Evolutionary conservation across 2,329 filamentous ascomycete species (phyloP), one percentile per base, ranked within the genome.

Genomic region (Penicillium sp.): DNA sequence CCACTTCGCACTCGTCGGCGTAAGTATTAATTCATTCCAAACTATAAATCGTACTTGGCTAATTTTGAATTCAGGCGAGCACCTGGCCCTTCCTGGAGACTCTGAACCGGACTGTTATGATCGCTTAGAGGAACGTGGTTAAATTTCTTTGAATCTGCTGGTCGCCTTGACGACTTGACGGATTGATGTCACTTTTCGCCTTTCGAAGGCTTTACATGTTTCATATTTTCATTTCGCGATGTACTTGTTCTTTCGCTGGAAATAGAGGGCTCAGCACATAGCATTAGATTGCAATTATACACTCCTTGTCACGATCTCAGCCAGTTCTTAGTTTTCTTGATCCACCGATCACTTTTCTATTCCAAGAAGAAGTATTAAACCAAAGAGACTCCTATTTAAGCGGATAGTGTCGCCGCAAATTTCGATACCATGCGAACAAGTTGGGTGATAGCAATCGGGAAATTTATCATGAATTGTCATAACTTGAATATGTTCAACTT

Each of bases 1-100:
- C 0, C 67, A 70, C 51, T 58, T 64, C 5, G 45, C 64, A 2
- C 49, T 68, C 12, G 52, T 68, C n/a, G 67, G 67, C 6, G 67
- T 70, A 56, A 63, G 66, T 64, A 7, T 4, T 23, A 7, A 24
- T 23, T 23, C 7, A n/a, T 23, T 24, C 13, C 21, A 3, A 18
- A 21, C 2, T 33, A 2, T 10, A 43, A 3, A 3, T 23, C 17
- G 2, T 23, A 7, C 29, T 13, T 9, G 46, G 27, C 53, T 61
- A 21, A 60, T 21, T 3, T 9, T 32, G 23, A 20, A 8, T 29
- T 12, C 29, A 68, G 67, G 63, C 64, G 27, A 55, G 60, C 6
- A 49, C 54, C 2, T 55, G 21, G 2, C 62, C 67, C 0, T 53
- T 53, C n/a, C 20, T 68, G 10, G 60, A 69, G 42, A 46, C 58